Conservation (phyloP, 2,329 filamentous ascomycete species). For the Dothideomycetes sp. region DNA sequence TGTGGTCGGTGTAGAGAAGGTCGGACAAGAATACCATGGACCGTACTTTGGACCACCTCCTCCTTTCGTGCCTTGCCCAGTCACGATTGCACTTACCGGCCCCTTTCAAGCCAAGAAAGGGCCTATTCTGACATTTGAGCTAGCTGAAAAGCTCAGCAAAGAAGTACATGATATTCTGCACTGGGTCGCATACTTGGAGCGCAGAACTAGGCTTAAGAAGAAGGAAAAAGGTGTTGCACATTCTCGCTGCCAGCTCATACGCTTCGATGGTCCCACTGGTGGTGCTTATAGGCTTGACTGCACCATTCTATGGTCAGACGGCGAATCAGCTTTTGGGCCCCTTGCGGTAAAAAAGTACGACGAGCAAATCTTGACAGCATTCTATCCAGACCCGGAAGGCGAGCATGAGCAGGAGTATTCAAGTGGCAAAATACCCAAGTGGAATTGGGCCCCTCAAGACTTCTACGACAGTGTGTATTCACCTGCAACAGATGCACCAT, state of each 20-base stretch:
- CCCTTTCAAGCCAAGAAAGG: not conserved
- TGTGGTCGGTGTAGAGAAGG: not conserved
- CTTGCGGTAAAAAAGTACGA: conserved; percentile 12
- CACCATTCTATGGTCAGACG: conserved; percentile 18
- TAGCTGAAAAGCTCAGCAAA: not conserved
- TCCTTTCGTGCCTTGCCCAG: not conserved
- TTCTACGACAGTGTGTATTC: conserved; percentile 63
- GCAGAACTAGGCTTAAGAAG: conserved; percentile 2
- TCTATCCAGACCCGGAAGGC: conserved; percentile 14
- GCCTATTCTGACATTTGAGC: not conserved
- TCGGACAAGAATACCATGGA: not conserved
- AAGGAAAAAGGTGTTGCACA: conserved; percentile 1
- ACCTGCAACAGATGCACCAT: conserved; percentile 33
- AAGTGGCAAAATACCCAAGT: conserved; percentile 5
- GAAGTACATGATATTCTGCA: not conserved
- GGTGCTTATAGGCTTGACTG: conserved; percentile 6
- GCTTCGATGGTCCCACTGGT: conserved; percentile 1
- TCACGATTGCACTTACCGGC: not conserved
- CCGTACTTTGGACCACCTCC: not conserved
- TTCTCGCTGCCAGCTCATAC: conserved; percentile 4
- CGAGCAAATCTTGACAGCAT: conserved; percentile 7
- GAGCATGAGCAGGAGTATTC: not conserved
- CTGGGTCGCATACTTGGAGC: conserved; percentile 2
- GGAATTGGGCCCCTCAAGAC: conserved; percentile 36
- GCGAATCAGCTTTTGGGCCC: conserved; percentile 18